Evolutionary conservation across 345 rosid genomes (phyloP), one percentile per base, ranked within the genome.

Genomic region (Populus euphratica): DNA sequence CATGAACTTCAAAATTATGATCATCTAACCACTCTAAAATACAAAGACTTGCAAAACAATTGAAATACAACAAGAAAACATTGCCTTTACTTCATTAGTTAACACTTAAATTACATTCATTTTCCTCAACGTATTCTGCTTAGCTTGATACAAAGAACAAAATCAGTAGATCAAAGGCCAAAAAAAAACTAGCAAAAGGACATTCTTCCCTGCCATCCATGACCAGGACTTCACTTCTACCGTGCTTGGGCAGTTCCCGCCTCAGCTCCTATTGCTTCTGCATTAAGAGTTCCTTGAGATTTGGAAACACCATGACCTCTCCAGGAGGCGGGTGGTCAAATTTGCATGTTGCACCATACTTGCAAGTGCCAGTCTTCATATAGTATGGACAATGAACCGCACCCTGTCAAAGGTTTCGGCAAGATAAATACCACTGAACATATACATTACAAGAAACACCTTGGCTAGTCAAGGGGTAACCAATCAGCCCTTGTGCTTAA

Each of bases 261-360:
- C 21, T 78, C 70, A 35, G 70, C 76, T n/a, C 73, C 82, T 33
- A 79, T 66, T 0, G 64, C 76, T 39, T 74, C 88, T 65, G 44
- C 88, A 36, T 50, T 82, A 49, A 52, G 82, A 84, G 1, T 71
- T 14, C 12, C 86, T 75, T 86, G 87, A 35, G 83, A 75, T 71
- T 64, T 63, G 83, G 84, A 74, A 79, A 83, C 43, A 86, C 89
- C 88, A 91, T 86, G 49, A 90, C 97, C 86, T 95, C 99, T 75
- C 89, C 97, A 2, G 99, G 99, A 49, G 98, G 92, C 35, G 99
- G 99, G 85, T 95, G 99, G 81, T 95, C 99, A 79, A 93, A 95
- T 87, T 85, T 93, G 83, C 99, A 95, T 1, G 89, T 81, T 65
- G 88, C 90, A 43, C 97, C 97, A 69, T 83, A 91, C 81, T 90